These are phyloP conservation scores for Ceratocystiopsis sp. DNA, from an alignment of 2,329 filamentous ascomycete species.

Conservation along the genomic window DNA sequence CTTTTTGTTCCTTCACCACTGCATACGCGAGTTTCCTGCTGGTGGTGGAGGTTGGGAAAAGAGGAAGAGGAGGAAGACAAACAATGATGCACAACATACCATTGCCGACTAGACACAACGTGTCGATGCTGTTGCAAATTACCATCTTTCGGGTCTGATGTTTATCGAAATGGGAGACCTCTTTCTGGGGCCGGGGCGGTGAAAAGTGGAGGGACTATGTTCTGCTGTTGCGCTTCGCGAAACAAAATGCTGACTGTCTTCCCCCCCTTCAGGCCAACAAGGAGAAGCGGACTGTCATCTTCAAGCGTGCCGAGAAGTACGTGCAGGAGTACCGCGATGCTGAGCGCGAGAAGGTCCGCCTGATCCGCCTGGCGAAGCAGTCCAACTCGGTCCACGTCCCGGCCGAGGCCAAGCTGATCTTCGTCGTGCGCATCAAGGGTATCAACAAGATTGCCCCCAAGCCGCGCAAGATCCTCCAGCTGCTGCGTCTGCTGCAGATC, in stretches of 20 bases:
- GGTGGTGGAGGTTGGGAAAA: background rate
- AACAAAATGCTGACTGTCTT: no score
- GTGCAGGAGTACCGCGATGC: slow-evolving; percentile 98
- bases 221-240: slow-evolving; percentile 6
- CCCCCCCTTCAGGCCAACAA: slow-evolving; percentile 61
- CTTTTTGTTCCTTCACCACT: slow-evolving; percentile 6
- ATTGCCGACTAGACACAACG: slow-evolving; percentile 71
- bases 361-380: slow-evolving; percentile 76
- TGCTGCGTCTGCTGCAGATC: slow-evolving; percentile 98
- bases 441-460: slow-evolving; percentile 99
- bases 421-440: slow-evolving; percentile 98
- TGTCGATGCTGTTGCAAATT: slow-evolving; percentile 95
- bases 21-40: background rate
- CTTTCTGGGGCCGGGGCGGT: background rate
- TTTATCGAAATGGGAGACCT: slow-evolving; percentile 4
- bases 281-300: slow-evolving; percentile 96
- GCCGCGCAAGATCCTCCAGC: slow-evolving; percentile 99
- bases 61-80: slow-evolving; percentile 25
- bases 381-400: slow-evolving; percentile 88
- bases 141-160: slow-evolving; percentile 99
- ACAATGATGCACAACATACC: slow-evolving; percentile 72
- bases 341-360: slow-evolving; percentile 96
- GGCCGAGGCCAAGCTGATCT: slow-evolving; percentile 90
- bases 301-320: slow-evolving; percentile 99
- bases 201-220: background rate